Conservation (phyloP, 2,329 filamentous ascomycete species). For the Botrytis sinoallii region DNA sequence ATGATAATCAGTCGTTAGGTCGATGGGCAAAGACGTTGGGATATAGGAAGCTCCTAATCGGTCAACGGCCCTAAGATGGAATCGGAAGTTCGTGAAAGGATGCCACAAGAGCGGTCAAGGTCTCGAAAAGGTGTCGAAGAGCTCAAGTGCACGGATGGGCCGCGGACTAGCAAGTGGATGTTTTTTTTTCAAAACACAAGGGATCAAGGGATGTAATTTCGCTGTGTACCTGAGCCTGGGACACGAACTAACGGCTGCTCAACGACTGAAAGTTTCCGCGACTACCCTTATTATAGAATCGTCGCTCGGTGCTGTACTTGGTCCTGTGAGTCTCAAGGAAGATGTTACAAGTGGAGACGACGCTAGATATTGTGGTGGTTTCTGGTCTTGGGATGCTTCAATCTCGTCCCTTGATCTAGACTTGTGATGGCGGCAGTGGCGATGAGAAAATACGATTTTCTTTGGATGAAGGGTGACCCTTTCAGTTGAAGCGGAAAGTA, state of each 20-base stretch:
- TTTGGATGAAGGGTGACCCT: slow-evolving; percentile 19
- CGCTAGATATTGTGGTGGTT: slow-evolving; percentile 11
- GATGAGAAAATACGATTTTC: not conserved
- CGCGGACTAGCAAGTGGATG: slow-evolving; percentile 3
- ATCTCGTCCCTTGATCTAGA: slow-evolving; percentile 14
- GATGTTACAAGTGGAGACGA: slow-evolving; percentile 18
- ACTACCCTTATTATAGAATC: slow-evolving; percentile 15
- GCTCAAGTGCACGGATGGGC: slow-evolving; percentile 19
- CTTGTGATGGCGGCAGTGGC: slow-evolving; percentile 14
- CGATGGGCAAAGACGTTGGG: slow-evolving; percentile 12
- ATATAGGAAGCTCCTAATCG: slow-evolving; percentile 17
- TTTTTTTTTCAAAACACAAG: slow-evolving; percentile 1
- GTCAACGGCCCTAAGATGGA: slow-evolving; percentile 2
- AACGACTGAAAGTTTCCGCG: slow-evolving; percentile 17
- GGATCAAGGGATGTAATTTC: not conserved
- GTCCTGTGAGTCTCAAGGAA: slow-evolving; percentile 12
- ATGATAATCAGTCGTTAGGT: slow-evolving; percentile 3
- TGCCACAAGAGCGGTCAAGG: slow-evolving; percentile 19
- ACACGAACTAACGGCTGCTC: slow-evolving; percentile 19
- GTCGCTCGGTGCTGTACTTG: slow-evolving; percentile 17
- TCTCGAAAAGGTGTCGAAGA: slow-evolving; percentile 4
- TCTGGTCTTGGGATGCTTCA: slow-evolving; percentile 5
- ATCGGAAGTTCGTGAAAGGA: slow-evolving; percentile 5
- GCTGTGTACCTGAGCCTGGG: slow-evolving; percentile 15
- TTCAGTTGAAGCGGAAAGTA: slow-evolving; percentile 3